Evolutionary conservation across 2,329 filamentous ascomycete species (phyloP), one percentile per base, ranked within the genome.

Genomic region (Fusarium napiforme): DNA sequence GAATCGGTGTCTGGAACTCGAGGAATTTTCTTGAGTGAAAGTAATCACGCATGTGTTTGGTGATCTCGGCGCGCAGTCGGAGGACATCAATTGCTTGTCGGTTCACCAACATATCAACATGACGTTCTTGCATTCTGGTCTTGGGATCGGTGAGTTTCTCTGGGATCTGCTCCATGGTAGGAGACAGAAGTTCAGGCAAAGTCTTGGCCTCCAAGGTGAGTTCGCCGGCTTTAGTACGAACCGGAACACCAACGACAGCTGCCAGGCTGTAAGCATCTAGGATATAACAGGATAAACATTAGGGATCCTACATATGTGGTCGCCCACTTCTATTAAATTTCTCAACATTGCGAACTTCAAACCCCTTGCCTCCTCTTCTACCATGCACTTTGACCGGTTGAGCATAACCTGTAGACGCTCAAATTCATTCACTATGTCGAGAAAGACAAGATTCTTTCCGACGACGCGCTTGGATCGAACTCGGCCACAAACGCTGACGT

Each of bases 1-100:
- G 86, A 64, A 98, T 94, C 1, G 96, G 96, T 0, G 96, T 99
- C 76, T 93, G 93, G 52, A 98, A 95, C 83, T 98, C 95, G 60
- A 95, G 85, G 78, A 98, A 98, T 10, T 88, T 87, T 50, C 89
- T 87, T 14, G 90, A 85, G 67, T 93, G 86, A 62, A 98, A 90
- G 80, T 93, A 94, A 58, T 90, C 87, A 40, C 94, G 91, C 73
- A 98, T 87, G 73, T 90, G 89, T 66, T 91, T 90, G 72, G 94
- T 91, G 67, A 98, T 89, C 42, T 90, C 85, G 1, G 94, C 91
- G 40, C 96, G 91, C 30, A 96, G 86, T 37, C 91, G 88, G 57
- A 98, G 84, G 4, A 91, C 90, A 78, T 96, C 91, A 18, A 90
- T 85, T 5, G 90, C 87, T 43, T 88, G 84, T 39, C 86, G 87